A percentile compares a stretch with the other conserved stretches of the same genome.
Evolutionary conservation across 1,139 yeast genomes (phyloP).

Genomic region (Debaryomyces nepalensis): DNA sequence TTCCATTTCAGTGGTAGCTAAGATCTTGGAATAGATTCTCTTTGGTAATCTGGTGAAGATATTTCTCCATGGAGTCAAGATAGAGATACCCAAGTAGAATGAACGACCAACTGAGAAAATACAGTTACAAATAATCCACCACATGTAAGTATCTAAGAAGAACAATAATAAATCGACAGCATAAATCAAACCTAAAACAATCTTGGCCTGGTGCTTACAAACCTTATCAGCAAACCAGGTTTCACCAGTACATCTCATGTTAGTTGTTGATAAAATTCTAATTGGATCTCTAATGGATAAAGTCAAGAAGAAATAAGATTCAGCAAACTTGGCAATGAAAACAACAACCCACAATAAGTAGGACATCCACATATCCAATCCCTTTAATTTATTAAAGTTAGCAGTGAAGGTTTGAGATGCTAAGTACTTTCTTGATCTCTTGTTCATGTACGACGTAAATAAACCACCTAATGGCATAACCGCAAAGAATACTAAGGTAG

Average conservation of each 20-base stretch:
- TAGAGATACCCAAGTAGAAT: constrained; percentile 96
- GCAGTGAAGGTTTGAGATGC: constrained; percentile 98
- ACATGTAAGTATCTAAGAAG: constrained; percentile 97
- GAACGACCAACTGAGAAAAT: constrained; percentile 96
- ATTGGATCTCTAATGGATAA: constrained; percentile 94
- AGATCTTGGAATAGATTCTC: constrained; percentile 95
- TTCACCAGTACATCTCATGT: constrained; percentile 75
- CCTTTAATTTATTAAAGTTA: constrained; percentile 75
- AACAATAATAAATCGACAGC: constrained; percentile 90
- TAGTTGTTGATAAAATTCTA: constrained; percentile 58
- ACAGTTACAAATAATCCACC: constrained; percentile 96
- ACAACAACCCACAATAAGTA: constrained; percentile 88
- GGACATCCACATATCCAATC: constrained; percentile 96
- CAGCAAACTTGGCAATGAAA: constrained; percentile 84
- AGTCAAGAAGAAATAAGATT: constrained; percentile 92
- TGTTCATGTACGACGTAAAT: constrained; percentile 90
- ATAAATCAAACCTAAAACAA: constrained; percentile 89
- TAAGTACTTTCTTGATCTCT: constrained; percentile 84
- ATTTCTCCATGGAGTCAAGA: constrained; percentile 99
- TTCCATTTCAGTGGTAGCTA: constrained; percentile 99
- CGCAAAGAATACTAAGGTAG: constrained; percentile 82
- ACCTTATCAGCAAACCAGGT: constrained; percentile 77
- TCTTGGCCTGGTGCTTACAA: constrained; percentile 84
- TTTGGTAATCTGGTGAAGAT: constrained; percentile 96
- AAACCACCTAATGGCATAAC: constrained; percentile 97